Conservation (phyloP, 768 basidiomycete genomes). For the Phaffia australis region DNA sequence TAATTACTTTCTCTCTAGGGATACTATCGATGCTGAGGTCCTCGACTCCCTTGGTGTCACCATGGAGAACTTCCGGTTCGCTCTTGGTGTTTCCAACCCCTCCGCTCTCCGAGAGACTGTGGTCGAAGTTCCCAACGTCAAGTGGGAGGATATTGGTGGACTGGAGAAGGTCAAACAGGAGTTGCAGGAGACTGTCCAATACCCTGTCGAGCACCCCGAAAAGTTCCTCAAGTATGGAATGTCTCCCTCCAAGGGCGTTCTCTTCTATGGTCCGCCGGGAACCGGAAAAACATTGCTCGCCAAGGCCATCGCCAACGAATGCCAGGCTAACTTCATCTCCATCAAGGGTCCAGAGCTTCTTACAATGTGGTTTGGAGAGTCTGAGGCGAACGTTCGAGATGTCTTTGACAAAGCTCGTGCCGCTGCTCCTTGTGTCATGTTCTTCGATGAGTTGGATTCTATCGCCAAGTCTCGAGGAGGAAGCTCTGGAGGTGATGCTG, state of each 20-base stretch:
- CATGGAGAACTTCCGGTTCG: conserved; percentile 99
- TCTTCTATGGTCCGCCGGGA: conserved; percentile 99
- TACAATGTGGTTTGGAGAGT: conserved; percentile 99
- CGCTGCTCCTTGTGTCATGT: conserved; percentile 98
- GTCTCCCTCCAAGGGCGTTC: conserved; percentile 97
- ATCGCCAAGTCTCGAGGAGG: conserved; percentile 92
- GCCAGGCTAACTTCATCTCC: conserved; percentile 98
- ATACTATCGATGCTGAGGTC: conserved; percentile 98
- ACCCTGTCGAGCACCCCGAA: conserved; percentile 99
- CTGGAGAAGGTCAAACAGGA: conserved; percentile 99
- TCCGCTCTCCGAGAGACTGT: conserved; percentile 98
- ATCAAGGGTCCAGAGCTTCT: conserved; percentile 99
- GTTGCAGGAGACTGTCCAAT: conserved; percentile 97
- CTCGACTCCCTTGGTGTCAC: conserved; percentile 97
- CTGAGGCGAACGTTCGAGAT: conserved; percentile 97
- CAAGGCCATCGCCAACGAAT: conserved; percentile 98
- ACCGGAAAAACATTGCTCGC: conserved; percentile 98
- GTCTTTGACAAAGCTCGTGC: conserved; percentile 99
- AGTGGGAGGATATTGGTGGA: conserved; percentile 99
- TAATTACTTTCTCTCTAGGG: conserved; percentile 44
- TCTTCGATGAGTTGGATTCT: conserved; percentile 99
- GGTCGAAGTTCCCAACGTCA: conserved; percentile 96
- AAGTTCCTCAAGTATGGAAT: conserved; percentile 99
- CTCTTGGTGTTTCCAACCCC: conserved; percentile 91
- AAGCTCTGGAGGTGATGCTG: conserved; percentile 69